Conservation (phyloP, 441 rosid species). For the Biscutella laevigata region DNA sequence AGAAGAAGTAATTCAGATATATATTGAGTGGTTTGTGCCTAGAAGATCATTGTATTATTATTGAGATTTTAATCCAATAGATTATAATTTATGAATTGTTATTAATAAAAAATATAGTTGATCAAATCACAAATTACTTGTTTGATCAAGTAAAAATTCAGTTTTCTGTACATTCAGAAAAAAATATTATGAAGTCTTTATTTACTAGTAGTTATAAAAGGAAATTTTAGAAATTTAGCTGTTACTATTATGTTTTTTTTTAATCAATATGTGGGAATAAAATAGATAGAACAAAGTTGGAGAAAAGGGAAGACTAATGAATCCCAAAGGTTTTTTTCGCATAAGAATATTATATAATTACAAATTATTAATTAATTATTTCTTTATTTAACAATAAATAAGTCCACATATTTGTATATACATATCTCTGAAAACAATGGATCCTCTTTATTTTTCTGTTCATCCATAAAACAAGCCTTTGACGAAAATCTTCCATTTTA, state of each 20-base stretch:
- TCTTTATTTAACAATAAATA: not conserved
- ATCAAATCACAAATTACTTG: too few relatives aligned
- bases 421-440: constrained; percentile 39
- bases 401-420: constrained; percentile 11
- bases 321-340: constrained; percentile 60
- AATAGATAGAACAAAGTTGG: constrained; percentile 8
- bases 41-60: too few relatives aligned
- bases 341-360: constrained; percentile 31
- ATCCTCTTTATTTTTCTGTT: constrained; percentile 40
- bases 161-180: too few relatives aligned
- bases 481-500: constrained; percentile 49
- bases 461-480: constrained; percentile 35
- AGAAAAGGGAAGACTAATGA: constrained; percentile 27
- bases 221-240: not conserved
- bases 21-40: too few relatives aligned
- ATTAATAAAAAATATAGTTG: too few relatives aligned
- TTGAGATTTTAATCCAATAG: too few relatives aligned
- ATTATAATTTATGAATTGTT: too few relatives aligned
- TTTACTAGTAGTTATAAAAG: not conserved
- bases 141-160: too few relatives aligned
- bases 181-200: constrained; percentile 20
- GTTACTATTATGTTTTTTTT: too few relatives aligned
- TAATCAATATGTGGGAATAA: too few relatives aligned
- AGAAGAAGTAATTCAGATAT: too few relatives aligned
- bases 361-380: not conserved